Evolutionary conservation across 2,329 filamentous ascomycete species (phyloP), one percentile per base, ranked within the genome.

Genomic region (Metarhizium sp.): DNA sequence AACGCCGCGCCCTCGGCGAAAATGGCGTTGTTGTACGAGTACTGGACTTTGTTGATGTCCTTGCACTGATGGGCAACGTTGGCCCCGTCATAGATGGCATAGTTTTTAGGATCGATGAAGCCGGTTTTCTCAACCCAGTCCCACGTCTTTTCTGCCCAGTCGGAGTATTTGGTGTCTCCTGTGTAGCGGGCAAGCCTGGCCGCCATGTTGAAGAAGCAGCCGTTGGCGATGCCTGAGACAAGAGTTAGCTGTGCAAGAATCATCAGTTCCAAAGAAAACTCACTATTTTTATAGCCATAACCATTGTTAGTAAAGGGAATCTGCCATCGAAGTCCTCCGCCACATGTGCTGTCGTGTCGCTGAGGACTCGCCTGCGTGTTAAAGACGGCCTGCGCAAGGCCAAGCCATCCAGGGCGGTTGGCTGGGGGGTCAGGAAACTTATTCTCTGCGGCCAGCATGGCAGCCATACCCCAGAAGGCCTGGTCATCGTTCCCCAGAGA

Each of bases 221-320:
- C 38, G 14, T 16, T 40, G 11, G 38, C 8, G 38, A 40, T 40
- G 38, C 38, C 14, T 70, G 79, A 80, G 4, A 25, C 25, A 25
- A 4, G 25, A 25, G 25, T 25, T 25, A 25, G 25, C 4, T 25
- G 3, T 25, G 25, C 25, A 25, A 25, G 25, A 25, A 25, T 25
- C 25, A 25, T 25, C 25, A 25, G 25, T 25, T 25, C 25, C 11
- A 14, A 25, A 6, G 20, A 18, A 13, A 11, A 67, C 70, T 42
- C 67, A 76, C 74, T 78, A 65, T 85, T 85, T 68, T 85, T 94
- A 75, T 92, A 91, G 64, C 85, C 79, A 68, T 88, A 92, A 20
- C 89, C 88, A 32, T 75, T 78, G 64, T 92, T 90, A 60, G 86
- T 84, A 1, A 80, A 74, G 8, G 14, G 14, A 40, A 40, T 13